Evolutionary conservation across 805 yeast genomes (phyloP).

Genomic region (Cyberlindnera subsufficiens): DNA sequence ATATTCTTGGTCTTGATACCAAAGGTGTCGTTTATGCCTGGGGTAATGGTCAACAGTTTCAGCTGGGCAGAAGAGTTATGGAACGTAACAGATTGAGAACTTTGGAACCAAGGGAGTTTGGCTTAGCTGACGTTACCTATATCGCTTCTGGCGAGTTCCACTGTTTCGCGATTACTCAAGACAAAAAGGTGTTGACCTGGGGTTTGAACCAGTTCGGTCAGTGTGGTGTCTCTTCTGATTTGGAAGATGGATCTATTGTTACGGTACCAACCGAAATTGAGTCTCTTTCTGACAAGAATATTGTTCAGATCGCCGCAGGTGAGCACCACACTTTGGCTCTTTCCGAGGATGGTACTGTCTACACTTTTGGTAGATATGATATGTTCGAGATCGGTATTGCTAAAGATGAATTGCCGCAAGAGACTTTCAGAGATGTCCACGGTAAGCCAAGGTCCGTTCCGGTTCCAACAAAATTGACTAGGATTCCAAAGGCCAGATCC

Average conservation of each 20-base stretch:
- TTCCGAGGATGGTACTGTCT: conserved; percentile 65
- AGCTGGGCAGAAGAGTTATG: conserved; percentile 79
- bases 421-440: conserved; percentile 69
- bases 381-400: conserved; percentile 89
- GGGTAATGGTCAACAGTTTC: conserved; percentile 96
- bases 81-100: conserved; percentile 73
- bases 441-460: conserved; percentile 85
- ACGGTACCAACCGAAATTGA: conserved; percentile 69
- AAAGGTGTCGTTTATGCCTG: conserved; percentile 90
- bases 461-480: conserved; percentile 62
- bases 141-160: conserved; percentile 95
- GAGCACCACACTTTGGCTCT: conserved; percentile 90
- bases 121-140: conserved; percentile 69
- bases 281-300: conserved; percentile 52
- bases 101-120: conserved; percentile 77
- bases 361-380: conserved; percentile 86
- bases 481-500: conserved; percentile 49
- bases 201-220: conserved; percentile 97
- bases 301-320: conserved; percentile 74
- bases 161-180: conserved; percentile 80
- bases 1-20: conserved; percentile 73
- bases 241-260: conserved; percentile 82
- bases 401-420: conserved; percentile 57
- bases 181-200: conserved; percentile 78
- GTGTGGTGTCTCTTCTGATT: conserved; percentile 74